These are phyloP conservation scores for Cornus controversa DNA, from an alignment of 148 eudicot genomes.

Conservation along the genomic window DNA sequence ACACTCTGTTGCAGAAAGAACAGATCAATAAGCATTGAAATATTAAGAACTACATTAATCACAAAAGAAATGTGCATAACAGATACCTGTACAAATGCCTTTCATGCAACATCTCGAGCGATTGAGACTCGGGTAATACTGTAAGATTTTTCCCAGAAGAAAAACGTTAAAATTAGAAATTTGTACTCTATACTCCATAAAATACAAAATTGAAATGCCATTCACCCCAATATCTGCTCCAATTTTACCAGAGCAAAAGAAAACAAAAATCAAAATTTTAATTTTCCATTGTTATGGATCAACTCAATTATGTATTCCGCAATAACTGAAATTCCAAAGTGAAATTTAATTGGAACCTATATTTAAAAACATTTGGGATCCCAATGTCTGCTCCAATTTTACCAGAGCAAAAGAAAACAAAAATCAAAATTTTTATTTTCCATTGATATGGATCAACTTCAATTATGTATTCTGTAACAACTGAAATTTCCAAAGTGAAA, in stretches of 20 bases:
- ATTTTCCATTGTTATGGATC: background rate
- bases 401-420: background rate
- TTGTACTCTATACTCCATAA: background rate
- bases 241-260: background rate
- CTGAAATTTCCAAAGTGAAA: background rate
- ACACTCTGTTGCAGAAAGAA: conserved; percentile 62
- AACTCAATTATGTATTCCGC: background rate
- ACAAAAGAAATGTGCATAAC: background rate
- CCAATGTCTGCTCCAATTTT: background rate
- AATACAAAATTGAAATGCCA: background rate
- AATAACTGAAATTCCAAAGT: too few species aligned
- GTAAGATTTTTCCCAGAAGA: conserved; percentile 17
- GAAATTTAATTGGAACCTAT: background rate
- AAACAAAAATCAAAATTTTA: background rate
- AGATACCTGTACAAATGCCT: conserved; percentile 97
- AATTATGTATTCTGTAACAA: background rate
- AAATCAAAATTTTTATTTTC: background rate
- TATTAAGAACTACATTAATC: background rate
- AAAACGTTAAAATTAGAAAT: conserved; percentile 25
- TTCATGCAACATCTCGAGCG: conserved; percentile 97
- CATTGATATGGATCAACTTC: background rate
- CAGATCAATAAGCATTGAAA: conserved; percentile 6
- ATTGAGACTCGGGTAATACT: conserved; percentile 97
- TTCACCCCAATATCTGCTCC: background rate
- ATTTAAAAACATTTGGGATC: too few species aligned